A percentile compares a stretch with the other conserved stretches of the same genome.
Conservation (phyloP, 306 rosid genomes). For the Casuarina cunninghamiana region DNA sequence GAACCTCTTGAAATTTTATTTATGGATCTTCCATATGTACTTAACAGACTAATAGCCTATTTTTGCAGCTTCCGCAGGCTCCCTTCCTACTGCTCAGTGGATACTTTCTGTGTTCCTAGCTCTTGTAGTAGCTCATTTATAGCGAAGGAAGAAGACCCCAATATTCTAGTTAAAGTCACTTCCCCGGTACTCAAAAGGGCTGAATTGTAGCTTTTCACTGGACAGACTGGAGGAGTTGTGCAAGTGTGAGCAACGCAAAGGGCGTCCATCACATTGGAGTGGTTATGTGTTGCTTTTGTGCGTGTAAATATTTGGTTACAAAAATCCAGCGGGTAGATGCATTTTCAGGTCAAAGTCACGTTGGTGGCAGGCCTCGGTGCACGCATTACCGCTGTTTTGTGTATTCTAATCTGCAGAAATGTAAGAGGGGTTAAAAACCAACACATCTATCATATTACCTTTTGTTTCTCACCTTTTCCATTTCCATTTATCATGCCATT, state of each 20-base stretch:
- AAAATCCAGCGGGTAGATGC: conserved; percentile 52
- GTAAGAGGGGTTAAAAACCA: conserved; percentile 38
- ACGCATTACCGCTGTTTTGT: conserved; percentile 72
- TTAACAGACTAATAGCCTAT: conserved; percentile 5
- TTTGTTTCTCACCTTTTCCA: conserved; percentile 32
- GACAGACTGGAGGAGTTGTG: conserved; percentile 42
- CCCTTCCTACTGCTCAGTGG: conserved; percentile 35
- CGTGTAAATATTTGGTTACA: conserved; percentile 79
- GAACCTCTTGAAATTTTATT: background rate
- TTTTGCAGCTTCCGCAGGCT: conserved; percentile 66
- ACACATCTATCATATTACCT: conserved; percentile 24
- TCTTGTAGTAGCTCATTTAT: conserved; percentile 42
- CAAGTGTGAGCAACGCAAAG: conserved; percentile 57
- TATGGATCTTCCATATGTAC: background rate
- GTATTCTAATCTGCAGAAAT: conserved; percentile 45
- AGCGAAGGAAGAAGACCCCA: conserved; percentile 20
- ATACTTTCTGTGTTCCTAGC: conserved; percentile 41
- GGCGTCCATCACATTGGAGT: conserved; percentile 56
- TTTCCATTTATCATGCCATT: conserved; percentile 2
- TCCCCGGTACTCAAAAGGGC: conserved; percentile 18
- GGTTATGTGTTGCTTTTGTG: conserved; percentile 54
- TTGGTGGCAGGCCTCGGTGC: conserved; percentile 79
- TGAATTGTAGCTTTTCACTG: conserved; percentile 35
- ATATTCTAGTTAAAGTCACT: conserved; percentile 25
- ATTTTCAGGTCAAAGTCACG: conserved; percentile 84